These are phyloP conservation scores for Periconia macrospinosa DNA, from an alignment of 2,329 filamentous ascomycete species.

Conservation along the genomic window DNA sequence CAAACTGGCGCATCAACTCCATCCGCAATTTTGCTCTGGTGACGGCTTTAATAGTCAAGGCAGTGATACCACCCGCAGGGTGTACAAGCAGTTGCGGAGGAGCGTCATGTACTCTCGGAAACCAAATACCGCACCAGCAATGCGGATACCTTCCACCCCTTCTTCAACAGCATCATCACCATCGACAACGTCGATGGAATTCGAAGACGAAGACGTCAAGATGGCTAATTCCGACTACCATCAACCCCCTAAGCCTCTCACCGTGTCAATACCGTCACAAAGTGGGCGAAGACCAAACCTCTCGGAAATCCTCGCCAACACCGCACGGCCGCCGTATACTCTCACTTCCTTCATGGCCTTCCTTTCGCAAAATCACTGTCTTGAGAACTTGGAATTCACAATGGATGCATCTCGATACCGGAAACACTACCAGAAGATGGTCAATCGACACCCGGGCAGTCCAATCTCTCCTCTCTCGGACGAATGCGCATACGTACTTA, in stretches of 20 bases:
- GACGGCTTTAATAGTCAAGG: conserved; percentile 36
- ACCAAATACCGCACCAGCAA: conserved; percentile 27
- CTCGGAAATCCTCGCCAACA: conserved; percentile 84
- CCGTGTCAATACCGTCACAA: conserved; percentile 56
- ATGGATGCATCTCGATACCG: conserved; percentile 89
- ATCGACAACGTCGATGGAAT: conserved; percentile 31
- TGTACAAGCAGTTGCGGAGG: conserved; percentile 42
- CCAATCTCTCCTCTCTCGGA: conserved; percentile 56
- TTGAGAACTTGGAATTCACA: conserved; percentile 95
- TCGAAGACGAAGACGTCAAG: conserved; percentile 51
- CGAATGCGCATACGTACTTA: conserved; percentile 70
- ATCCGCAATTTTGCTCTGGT: conserved; percentile 35
- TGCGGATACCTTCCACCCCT: conserved; percentile 33
- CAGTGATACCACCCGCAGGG: conserved; percentile 34
- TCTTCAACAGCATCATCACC: conserved; percentile 39
- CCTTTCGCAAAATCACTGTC: conserved; percentile 92
- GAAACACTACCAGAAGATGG: conserved; percentile 63
- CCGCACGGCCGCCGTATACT: conserved; percentile 84
- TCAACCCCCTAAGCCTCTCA: conserved; percentile 49
- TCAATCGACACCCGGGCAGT: conserved; percentile 53
- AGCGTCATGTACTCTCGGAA: conserved; percentile 43
- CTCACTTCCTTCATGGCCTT: conserved; percentile 94
- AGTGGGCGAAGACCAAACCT: conserved; percentile 70
- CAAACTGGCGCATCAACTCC: conserved; percentile 44
- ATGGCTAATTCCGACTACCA: conserved; percentile 53